These are phyloP conservation scores for Boletus sp. DNA, from an alignment of 768 basidiomycete genomes.

Conservation along the genomic window DNA sequence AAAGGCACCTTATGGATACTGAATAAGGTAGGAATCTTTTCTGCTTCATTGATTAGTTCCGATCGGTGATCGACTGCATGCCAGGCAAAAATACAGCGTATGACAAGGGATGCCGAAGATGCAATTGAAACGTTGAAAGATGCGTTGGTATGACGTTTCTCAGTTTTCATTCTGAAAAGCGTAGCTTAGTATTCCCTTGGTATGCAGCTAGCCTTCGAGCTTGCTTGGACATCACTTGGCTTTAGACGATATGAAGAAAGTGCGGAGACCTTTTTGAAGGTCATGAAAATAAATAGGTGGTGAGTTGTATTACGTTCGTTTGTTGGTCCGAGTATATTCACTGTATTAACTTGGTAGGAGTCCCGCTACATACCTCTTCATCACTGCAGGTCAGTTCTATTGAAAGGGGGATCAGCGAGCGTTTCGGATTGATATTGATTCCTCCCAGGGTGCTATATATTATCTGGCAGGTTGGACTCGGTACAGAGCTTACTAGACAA, in stretches of 20 bases:
- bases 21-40: conserved; percentile 48
- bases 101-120: conserved; percentile 61
- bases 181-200: not conserved
- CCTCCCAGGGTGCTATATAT: conserved; percentile 57
- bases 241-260: conserved; percentile 65
- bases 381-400: conserved; percentile 58
- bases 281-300: conserved; percentile 74
- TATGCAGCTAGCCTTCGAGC: conserved; percentile 67
- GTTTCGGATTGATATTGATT: not conserved
- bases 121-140: conserved; percentile 66
- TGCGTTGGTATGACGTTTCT: conserved; percentile 46
- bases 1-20: conserved; percentile 71
- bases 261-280: conserved; percentile 60
- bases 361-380: conserved; percentile 76
- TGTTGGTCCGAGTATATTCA: not conserved
- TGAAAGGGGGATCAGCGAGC: not conserved
- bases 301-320: conserved; percentile 26
- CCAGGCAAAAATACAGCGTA: conserved; percentile 74
- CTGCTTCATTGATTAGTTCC: not conserved
- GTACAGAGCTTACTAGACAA: conserved; percentile 61
- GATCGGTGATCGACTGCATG: not conserved
- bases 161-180: not conserved
- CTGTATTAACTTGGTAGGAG: conserved; percentile 44
- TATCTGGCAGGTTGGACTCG: conserved; percentile 51
- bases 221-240: conserved; percentile 72